Percentiles rank a stretch among this genome's conserved stretches.
These are phyloP conservation scores for Porodaedalea pini DNA, from an alignment of 1,284 basidiomycete genomes.

Conservation along the genomic window DNA sequence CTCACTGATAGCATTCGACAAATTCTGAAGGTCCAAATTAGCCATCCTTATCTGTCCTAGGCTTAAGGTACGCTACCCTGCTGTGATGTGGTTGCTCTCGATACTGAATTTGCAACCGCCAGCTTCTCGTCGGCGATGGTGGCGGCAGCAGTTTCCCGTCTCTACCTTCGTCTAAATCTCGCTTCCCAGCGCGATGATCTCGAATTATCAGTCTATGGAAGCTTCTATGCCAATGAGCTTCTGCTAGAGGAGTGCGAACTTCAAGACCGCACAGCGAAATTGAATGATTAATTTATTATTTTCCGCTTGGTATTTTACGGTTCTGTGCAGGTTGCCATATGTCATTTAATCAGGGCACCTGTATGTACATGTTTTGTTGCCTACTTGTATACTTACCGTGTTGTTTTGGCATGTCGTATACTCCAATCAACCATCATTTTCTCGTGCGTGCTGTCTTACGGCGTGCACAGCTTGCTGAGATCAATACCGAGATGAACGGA, in stretches of 20 bases:
- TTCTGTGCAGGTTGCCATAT: too few species aligned
- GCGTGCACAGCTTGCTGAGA: too few species aligned
- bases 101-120: background rate
- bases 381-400: too few species aligned
- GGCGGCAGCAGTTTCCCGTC: background rate
- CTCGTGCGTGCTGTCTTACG: too few species aligned
- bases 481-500: too few species aligned
- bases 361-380: too few species aligned
- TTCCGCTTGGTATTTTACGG: too few species aligned
- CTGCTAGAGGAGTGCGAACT: background rate
- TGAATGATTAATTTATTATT: background rate
- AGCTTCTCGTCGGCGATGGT: background rate
- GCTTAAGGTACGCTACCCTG: background rate
- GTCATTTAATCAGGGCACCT: too few species aligned
- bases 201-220: background rate
- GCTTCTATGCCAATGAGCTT: background rate
- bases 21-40: background rate
- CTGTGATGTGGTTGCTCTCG: too few species aligned
- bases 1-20: background rate
- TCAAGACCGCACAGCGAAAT: background rate
- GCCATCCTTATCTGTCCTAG: background rate
- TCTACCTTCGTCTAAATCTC: background rate
- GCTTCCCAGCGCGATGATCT: background rate
- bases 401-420: too few species aligned
- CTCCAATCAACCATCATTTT: too few species aligned